Evolutionary conservation across 768 basidiomycete species (phyloP).

Genomic region (Cyathus striatus): DNA sequence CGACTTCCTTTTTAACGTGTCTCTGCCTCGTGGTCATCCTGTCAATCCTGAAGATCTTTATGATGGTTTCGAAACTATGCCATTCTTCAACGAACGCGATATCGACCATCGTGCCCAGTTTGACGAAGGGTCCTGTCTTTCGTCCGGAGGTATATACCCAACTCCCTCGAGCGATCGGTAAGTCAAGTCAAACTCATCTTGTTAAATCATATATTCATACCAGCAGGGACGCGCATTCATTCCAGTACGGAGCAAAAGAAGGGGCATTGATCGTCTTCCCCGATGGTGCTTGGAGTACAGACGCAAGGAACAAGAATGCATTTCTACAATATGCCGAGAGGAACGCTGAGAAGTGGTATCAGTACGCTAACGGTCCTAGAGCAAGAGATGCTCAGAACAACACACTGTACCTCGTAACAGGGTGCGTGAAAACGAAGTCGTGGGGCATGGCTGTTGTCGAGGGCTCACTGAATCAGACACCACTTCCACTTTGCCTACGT

Average conservation of each 20-base stretch:
- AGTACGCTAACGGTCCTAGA: slow-evolving; percentile 7
- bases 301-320: slow-evolving; percentile 3
- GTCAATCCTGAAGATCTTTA: slow-evolving; percentile 21
- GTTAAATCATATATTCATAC: too few relatives aligned
- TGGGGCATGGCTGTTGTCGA: slow-evolving; percentile 12
- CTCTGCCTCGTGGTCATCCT: slow-evolving; percentile 13
- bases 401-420: slow-evolving; percentile 14
- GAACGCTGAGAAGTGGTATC: slow-evolving; percentile 12
- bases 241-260: background rate
- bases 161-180: too few relatives aligned
- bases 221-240: too few relatives aligned
- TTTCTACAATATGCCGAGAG: slow-evolving; percentile 7
- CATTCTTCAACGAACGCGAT: background rate
- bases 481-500: background rate
- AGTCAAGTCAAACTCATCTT: too few relatives aligned
- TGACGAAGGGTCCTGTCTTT: too few relatives aligned
- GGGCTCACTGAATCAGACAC: background rate
- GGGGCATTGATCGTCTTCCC: slow-evolving; percentile 13
- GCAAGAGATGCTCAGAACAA: slow-evolving; percentile 8
- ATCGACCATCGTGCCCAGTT: background rate
- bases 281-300: slow-evolving; percentile 7
- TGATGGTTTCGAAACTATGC: slow-evolving; percentile 11
- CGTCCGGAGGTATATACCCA: too few relatives aligned
- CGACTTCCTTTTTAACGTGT: slow-evolving; percentile 25
- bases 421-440: slow-evolving; percentile 10